Percentiles rank a stretch among this genome's conserved stretches.
Conservation (phyloP, 768 basidiomycete genomes). For the Lentinula guzmanii region DNA sequence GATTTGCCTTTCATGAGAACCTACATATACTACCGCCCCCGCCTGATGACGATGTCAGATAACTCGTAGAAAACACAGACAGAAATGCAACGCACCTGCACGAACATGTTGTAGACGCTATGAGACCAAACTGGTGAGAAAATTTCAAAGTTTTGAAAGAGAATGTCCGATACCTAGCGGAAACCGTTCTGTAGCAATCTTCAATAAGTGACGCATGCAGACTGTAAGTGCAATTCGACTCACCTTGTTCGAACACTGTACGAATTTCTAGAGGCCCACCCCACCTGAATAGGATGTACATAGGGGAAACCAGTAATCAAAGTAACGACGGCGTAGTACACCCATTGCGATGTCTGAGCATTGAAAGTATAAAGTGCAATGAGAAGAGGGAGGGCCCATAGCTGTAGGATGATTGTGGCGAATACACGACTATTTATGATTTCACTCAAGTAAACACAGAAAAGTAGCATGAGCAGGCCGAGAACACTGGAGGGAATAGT, state of each 20-base stretch:
- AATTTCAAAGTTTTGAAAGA: neutral
- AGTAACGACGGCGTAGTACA: conserved; percentile 46
- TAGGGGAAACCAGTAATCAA: conserved; percentile 55
- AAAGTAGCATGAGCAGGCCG: conserved; percentile 44
- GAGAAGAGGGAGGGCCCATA: conserved; percentile 56
- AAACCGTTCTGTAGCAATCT: conserved; percentile 26
- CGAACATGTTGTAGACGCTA: conserved; percentile 58
- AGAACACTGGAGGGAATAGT: conserved; percentile 52
- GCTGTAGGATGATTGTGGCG: conserved; percentile 44
- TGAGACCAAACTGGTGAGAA: neutral
- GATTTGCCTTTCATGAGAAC: conserved; percentile 8
- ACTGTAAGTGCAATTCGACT: conserved; percentile 12
- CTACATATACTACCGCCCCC: conserved; percentile 41
- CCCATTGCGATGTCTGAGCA: conserved; percentile 45
- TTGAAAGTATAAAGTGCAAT: conserved; percentile 50
- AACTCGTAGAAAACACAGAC: neutral
- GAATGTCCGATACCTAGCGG: conserved; percentile 24
- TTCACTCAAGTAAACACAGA: conserved; percentile 46
- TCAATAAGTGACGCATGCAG: neutral
- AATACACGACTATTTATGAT: conserved; percentile 49
- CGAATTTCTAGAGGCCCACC: conserved; percentile 57
- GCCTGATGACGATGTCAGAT: conserved; percentile 16
- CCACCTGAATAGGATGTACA: conserved; percentile 43
- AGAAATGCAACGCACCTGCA: conserved; percentile 25
- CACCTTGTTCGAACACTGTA: conserved; percentile 52